Evolutionary conservation across 2,329 filamentous ascomycete genomes (phyloP).

Genomic region (Fusarium luffae): DNA sequence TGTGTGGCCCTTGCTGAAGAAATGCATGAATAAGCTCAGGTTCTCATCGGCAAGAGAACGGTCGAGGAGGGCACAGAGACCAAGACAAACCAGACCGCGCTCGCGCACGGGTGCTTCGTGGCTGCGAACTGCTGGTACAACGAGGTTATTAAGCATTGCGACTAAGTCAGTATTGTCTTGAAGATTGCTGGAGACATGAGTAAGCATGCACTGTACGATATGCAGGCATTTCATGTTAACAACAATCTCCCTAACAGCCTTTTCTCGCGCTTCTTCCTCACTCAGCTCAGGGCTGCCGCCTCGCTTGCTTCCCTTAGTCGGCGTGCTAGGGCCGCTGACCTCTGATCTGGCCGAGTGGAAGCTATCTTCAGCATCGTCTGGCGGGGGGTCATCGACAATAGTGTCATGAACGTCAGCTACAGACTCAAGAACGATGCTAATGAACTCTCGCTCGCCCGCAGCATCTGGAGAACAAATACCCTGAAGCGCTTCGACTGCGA

Average conservation of each 20-base stretch:
- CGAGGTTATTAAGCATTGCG: conserved; percentile 96
- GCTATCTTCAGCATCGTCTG: conserved; percentile 71
- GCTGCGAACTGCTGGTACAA: conserved; percentile 93
- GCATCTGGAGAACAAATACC: conserved; percentile 82
- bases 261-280: conserved; percentile 75
- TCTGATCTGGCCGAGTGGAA: conserved; percentile 95
- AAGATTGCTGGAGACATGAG: conserved; percentile 88
- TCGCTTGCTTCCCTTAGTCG: conserved; percentile 59
- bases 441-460: conserved; percentile 84
- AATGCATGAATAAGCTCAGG: conserved; percentile 91
- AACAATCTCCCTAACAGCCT: conserved; percentile 89
- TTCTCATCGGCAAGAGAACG: conserved; percentile 93
- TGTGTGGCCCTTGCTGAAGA: conserved; percentile 92
- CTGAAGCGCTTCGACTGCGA: conserved; percentile 83
- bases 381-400: conserved; percentile 76
- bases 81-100: conserved; percentile 87
- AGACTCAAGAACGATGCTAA: conserved; percentile 87
- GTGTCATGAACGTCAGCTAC: conserved; percentile 97
- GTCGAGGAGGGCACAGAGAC: conserved; percentile 90
- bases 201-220: conserved; percentile 96
- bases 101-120: conserved; percentile 94
- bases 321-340: conserved; percentile 73
- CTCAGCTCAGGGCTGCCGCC: conserved; percentile 58
- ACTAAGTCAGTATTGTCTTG: conserved; percentile 93
- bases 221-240: conserved; percentile 99